Base-by-base conservation (phyloP, 495 filamentous ascomycete species). In the Cercophora samala region DNA sequence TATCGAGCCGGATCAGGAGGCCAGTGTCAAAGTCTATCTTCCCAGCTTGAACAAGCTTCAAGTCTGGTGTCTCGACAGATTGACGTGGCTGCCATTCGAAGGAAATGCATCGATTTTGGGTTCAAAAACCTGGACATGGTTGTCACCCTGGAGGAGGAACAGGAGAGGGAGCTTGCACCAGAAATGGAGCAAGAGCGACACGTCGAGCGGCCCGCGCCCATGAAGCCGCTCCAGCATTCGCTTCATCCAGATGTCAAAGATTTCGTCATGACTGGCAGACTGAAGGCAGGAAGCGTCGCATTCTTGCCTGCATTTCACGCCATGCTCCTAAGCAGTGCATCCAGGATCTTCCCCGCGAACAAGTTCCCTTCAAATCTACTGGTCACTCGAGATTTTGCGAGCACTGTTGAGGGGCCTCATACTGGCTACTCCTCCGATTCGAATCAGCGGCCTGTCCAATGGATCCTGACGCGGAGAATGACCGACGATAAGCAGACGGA, bases 121-220 rank as follows among this genome's bases (percentile, higher is more conserved):
- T 62, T 72, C 51, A 3, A 17, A 24, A 37, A 25, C 19, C 29
- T 25, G 25, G 26, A 29, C 29, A 9, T 3, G 17, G 21, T 29
- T 15, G 26, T 11, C 29, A 37, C 21, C 65, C 76, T 90, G 2
- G 79, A 89, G 17, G 88, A 93, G 72, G 89, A 91, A 69, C 88
- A 91, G 62, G 90, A 92, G 72, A 81, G 89, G 0, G 88, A 93
- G 68, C 78, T 91, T 0, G 81, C 84, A 0, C 86, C 85, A 2
- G 88, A 92, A 66, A 79, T 85, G 25, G 84, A 91, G 68, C 76
- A 79, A 53, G 87, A 92, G 65, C 74, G 77, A 15, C 75, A 91
- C 42, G 69, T 86, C 0, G 71, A 89, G 66, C 71, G 77, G 2
- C 86, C 89, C 4, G 69, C 71, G 1, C 21, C 67, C 1, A 74